Evolutionary conservation across 352 stramenopile genomes (phyloP), one percentile per base, ranked within the genome.

Genomic region (Phytophthora crassamura): DNA sequence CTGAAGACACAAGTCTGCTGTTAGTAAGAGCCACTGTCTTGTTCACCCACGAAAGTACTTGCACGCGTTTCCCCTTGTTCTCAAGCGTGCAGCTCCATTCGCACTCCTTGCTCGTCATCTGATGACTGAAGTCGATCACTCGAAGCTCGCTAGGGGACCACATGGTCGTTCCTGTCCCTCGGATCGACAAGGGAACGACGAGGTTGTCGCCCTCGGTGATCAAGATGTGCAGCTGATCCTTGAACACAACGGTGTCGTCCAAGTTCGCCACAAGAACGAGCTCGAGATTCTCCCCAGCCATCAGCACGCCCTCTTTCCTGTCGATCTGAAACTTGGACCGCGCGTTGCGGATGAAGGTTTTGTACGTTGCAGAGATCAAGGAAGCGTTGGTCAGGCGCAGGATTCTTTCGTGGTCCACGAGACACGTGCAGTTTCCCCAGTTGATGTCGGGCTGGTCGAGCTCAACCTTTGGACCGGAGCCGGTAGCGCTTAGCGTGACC

Each of bases 91-190:
- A 98, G 36, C 85, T 93, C 79, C 90, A 96, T 61, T 98, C 85
- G 64, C 91, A 98, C 61, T 86, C 72, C 33, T 73, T 78, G 52
- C 76, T 90, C 1, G 94, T 98, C 78, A 98, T 96, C 54, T 98
- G 90, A 25, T 95, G 72, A 3, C 79, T 85, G 59, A 98, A 98
- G 60, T 98, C 92, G 39, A 98, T 88, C 38, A 90, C 63, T 18
- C 75, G 77, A 11, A 99, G 75, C 49, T 98, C 90, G n/a, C 72
- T 93, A 0, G 79, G 77, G 5, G 86, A 95, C 90, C 90, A 98
- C 71, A 98, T 97, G 7, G 95, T 99, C 14, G 94, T 98, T 11
- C 95, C 96, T 18, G 84, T 93, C n/a, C 96, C 96, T 74, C 84
- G 90, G 43, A 98, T 97, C 7, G 77, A 66, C 8, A 99, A 77